phyloP scores from a whole-genome alignment of 495 filamentous ascomycete species.

The Penicillium odoratum region DNA sequence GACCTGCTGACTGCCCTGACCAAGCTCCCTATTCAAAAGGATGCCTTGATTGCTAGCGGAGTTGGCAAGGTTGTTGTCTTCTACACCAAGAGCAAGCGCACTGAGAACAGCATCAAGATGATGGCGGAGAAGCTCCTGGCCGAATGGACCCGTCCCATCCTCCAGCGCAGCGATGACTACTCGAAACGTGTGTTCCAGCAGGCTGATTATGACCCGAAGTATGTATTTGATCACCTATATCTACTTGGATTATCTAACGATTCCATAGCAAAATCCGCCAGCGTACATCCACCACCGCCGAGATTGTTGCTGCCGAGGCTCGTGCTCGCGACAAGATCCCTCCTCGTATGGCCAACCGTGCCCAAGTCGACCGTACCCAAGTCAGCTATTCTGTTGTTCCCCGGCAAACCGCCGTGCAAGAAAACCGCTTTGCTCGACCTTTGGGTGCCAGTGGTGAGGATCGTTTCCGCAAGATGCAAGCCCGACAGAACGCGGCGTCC shows the following conservation, averaged over 20 bases:
- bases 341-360: conserved; percentile 67
- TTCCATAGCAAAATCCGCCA: conserved; percentile 46
- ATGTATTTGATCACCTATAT: conserved; percentile 22
- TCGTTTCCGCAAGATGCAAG: conserved; percentile 79
- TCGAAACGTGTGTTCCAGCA: conserved; percentile 67
- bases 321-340: conserved; percentile 71
- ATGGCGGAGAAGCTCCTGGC: conserved; percentile 84
- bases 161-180: conserved; percentile 91
- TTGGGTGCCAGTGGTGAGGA: conserved; percentile 74
- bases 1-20: conserved; percentile 82
- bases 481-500: conserved; percentile 56
- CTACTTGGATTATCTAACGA: conserved; percentile 15
- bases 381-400: conserved; percentile 83
- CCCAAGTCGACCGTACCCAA: conserved; percentile 65
- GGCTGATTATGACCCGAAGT: conserved; percentile 59
- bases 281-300: conserved; percentile 47
- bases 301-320: conserved; percentile 60
- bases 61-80: conserved; percentile 95
- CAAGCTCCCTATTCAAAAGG: conserved; percentile 84
- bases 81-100: conserved; percentile 91
- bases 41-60: conserved; percentile 82
- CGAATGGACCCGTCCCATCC: conserved; percentile 95
- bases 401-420: conserved; percentile 52
- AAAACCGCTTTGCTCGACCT: conserved; percentile 57
- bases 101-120: conserved; percentile 84